Evolutionary conservation across 106 monocot species (phyloP).

Genomic region (Allium cepa): DNA sequence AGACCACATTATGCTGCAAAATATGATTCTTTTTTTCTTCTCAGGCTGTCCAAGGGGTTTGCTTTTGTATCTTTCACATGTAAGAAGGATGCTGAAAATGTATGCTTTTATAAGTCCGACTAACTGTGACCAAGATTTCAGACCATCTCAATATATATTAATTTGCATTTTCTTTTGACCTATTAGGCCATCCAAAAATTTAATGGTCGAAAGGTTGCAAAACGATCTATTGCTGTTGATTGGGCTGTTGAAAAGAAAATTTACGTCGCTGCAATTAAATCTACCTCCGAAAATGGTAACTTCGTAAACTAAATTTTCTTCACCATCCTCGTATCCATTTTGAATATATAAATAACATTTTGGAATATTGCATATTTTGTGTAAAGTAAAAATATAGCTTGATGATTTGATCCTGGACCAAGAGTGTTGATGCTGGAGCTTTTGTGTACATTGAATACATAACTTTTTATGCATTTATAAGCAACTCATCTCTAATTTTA

Average conservation of each 20-base stretch:
- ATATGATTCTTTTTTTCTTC: not conserved
- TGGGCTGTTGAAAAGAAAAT: constrained; percentile 91
- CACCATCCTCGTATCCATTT: not conserved
- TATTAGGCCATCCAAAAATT: constrained; percentile 70
- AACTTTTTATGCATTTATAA: no score
- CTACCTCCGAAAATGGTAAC: constrained; percentile 45
- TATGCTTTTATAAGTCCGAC: constrained; percentile 20
- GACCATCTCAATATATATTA: not conserved
- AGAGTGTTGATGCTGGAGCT: no score
- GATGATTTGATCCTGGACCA: no score
- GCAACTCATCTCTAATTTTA: no score
- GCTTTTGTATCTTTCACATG: constrained; percentile 93
- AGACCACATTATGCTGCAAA: no score
- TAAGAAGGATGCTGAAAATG: constrained; percentile 90
- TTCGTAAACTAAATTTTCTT: not conserved
- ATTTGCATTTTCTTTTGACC: constrained; percentile 5
- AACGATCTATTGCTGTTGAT: constrained; percentile 89
- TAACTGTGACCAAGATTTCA: not conserved
- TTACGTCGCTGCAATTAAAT: constrained; percentile 49
- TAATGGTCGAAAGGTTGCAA: constrained; percentile 61
- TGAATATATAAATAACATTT: not conserved
- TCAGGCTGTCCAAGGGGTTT: constrained; percentile 89
- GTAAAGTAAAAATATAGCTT: not conserved
- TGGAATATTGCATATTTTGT: no score
- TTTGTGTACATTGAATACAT: no score